These are phyloP conservation scores for Telopea speciosissima DNA, from an alignment of 177 flowering plant species.

Conservation along the genomic window DNA sequence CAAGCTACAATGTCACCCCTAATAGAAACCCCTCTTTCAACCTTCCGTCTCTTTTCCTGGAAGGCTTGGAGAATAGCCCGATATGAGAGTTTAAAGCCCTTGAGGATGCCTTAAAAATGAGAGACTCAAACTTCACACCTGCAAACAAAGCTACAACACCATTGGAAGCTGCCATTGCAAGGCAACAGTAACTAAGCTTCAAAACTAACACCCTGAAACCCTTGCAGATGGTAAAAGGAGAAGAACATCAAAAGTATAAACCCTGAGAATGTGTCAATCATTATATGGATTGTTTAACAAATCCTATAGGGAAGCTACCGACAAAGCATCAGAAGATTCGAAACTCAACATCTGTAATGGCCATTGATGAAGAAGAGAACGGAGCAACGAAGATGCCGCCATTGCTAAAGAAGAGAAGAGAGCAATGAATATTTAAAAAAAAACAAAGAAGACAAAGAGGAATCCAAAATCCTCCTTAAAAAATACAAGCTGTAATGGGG, in stretches of 20 bases:
- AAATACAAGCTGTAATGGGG: too few species aligned
- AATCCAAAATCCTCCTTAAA: too few species aligned
- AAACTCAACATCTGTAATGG: too few species aligned
- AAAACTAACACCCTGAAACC: slow-evolving; percentile 14
- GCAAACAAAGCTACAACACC: slow-evolving; percentile 37
- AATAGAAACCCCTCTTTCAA: slow-evolving; percentile 19
- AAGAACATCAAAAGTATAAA: background rate
- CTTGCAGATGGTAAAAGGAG: background rate
- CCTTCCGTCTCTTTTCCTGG: slow-evolving; percentile 12
- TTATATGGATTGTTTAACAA: too few species aligned
- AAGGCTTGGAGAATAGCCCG: slow-evolving; percentile 22
- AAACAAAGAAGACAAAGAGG: too few species aligned
- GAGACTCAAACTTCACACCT: slow-evolving; percentile 45
- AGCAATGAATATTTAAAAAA: too few species aligned
- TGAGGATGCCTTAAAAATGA: slow-evolving; percentile 23
- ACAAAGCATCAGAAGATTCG: too few species aligned
- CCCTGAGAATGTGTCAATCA: too few species aligned
- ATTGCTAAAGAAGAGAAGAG: too few species aligned
- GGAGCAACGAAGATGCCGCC: too few species aligned
- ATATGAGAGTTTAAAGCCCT: slow-evolving; percentile 14
- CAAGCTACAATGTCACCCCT: slow-evolving; percentile 45
- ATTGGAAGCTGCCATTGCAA: slow-evolving; percentile 54
- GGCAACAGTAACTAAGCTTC: background rate
- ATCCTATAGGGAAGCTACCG: too few species aligned
- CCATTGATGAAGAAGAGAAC: too few species aligned